Conservation (phyloP, 176 grass and related monocot species). For the Leersia perrieri region DNA sequence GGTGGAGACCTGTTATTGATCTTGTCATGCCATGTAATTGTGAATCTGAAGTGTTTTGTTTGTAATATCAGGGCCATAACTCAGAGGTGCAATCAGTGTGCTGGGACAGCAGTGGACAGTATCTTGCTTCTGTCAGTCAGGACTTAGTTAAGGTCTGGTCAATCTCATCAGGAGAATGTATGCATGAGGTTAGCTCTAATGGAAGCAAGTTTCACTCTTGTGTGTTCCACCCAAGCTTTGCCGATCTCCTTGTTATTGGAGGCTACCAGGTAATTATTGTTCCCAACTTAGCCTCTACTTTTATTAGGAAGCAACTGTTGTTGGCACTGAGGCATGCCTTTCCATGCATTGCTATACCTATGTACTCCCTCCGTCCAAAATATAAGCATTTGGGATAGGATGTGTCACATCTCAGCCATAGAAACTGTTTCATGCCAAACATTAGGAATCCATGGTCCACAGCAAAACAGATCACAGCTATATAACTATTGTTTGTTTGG, state of each 20-base stretch:
- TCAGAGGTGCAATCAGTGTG: conserved; percentile 90
- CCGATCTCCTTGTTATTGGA: conserved; percentile 82
- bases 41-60: conserved; percentile 24
- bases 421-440: background rate
- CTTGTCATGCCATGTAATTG: background rate
- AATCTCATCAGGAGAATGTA: conserved; percentile 70
- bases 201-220: conserved; percentile 99
- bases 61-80: conserved; percentile 66
- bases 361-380: no score
- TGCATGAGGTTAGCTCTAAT: conserved; percentile 87
- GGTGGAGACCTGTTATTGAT: background rate
- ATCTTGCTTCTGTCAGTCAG: conserved; percentile 89
- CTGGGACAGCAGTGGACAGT: conserved; percentile 91
- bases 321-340: background rate
- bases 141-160: conserved; percentile 98
- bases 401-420: no score
- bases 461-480: background rate
- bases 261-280: conserved; percentile 71
- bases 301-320: background rate
- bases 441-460: background rate
- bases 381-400: no score
- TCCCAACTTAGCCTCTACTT: background rate
- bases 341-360: background rate
- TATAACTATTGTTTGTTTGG: background rate
- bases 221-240: conserved; percentile 83